Percentiles rank a stretch among this genome's conserved stretches.
phyloP scores from a whole-genome alignment of 2,329 filamentous ascomycete genomes.

The Dactylellina cionopaga region DNA sequence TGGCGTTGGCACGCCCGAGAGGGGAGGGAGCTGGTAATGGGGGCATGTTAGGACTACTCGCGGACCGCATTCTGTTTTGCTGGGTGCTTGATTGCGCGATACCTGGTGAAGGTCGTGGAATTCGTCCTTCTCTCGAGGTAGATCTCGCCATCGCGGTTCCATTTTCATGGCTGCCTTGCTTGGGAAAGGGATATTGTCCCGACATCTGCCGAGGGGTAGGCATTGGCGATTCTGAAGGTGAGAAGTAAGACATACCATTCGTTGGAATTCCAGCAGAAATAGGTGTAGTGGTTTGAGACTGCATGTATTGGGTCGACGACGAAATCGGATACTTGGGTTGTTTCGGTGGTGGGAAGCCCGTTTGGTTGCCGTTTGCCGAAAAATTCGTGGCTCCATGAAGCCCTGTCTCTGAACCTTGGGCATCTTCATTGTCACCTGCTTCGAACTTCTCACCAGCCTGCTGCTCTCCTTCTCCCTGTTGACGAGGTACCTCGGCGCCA shows the following conservation, averaged over 20 bases:
- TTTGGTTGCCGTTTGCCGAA: conserved; percentile 16
- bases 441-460: conserved; percentile 58
- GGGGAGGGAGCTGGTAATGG: conserved; percentile 75
- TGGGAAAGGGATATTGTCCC: conserved; percentile 80
- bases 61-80: conserved; percentile 83
- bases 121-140: conserved; percentile 75
- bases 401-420: conserved; percentile 63
- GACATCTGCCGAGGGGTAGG: conserved; percentile 73
- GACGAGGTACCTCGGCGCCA: conserved; percentile 53
- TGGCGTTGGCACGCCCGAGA: conserved; percentile 55
- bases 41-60: conserved; percentile 94
- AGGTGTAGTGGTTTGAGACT: conserved; percentile 57
- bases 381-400: conserved; percentile 55
- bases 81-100: conserved; percentile 68
- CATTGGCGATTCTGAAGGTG: conserved; percentile 81
- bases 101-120: conserved; percentile 79
- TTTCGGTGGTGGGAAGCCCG: conserved; percentile 33
- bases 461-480: conserved; percentile 43
- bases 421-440: conserved; percentile 69
- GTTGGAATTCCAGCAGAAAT: conserved; percentile 59
- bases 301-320: conserved; percentile 34
- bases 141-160: conserved; percentile 81
- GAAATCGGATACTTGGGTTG: conserved; percentile 50
- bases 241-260: conserved; percentile 89
- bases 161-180: conserved; percentile 53